Conservation (phyloP, 2,329 filamentous ascomycete species). For the Sporothrix schenckii region DNA sequence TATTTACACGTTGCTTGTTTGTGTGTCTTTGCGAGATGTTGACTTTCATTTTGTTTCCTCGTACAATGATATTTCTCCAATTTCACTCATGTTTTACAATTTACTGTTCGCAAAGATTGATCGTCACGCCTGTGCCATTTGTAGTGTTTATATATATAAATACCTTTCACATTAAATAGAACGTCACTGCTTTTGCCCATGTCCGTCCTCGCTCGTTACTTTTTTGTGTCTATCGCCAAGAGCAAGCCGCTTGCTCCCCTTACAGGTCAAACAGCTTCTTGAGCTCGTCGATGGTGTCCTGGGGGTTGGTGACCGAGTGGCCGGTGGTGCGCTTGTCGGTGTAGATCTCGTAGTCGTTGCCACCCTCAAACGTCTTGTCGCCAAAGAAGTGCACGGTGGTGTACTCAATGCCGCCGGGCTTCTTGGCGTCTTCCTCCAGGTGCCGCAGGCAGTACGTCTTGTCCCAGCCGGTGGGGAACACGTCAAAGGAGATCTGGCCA, state of each 20-base stretch:
- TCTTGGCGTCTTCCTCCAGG: conserved; percentile 76
- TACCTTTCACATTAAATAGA: conserved; percentile 28
- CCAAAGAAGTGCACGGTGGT: conserved; percentile 96
- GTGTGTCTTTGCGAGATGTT: background rate
- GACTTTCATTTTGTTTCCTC: background rate
- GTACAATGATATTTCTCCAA: conserved; percentile 6
- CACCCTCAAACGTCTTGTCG: conserved; percentile 88
- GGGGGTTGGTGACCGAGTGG: conserved; percentile 78
- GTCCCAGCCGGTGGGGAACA: conserved; percentile 97
- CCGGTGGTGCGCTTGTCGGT: conserved; percentile 78
- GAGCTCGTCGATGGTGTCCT: conserved; percentile 78
- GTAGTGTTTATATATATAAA: conserved; percentile 1
- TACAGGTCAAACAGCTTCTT: conserved; percentile 75
- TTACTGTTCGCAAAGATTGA: conserved; percentile 8
- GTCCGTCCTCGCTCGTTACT: background rate
- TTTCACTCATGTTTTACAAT: background rate
- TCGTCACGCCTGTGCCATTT: background rate
- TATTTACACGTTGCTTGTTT: background rate
- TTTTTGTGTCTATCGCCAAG: background rate
- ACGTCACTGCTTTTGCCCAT: background rate
- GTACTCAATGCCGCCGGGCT: conserved; percentile 72
- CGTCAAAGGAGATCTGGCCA: conserved; percentile 96
- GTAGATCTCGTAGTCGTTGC: conserved; percentile 97
- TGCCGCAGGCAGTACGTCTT: conserved; percentile 96
- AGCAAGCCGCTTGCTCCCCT: background rate